Conservation (phyloP, 2,329 filamentous ascomycete species). For the Epichloe elymi region DNA sequence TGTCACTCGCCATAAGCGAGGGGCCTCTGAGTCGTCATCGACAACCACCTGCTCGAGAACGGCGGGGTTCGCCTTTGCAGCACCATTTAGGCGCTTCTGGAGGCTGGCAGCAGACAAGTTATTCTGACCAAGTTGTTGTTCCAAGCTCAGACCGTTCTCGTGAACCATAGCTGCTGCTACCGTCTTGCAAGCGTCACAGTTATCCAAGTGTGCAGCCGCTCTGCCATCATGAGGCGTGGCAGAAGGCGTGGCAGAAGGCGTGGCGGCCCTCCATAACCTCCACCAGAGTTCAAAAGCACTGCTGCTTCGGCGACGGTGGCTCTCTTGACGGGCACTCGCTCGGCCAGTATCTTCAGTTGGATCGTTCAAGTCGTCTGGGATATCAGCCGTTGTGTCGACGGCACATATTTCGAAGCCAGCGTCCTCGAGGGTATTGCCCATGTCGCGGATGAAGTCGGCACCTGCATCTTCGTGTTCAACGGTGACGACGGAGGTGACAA, state of each 20-base stretch:
- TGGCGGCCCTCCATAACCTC: conserved; percentile 16
- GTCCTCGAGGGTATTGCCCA: conserved; percentile 36
- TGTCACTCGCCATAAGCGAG: conserved; percentile 31
- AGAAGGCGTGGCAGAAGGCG: conserved; percentile 11
- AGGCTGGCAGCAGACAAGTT: conserved; percentile 4
- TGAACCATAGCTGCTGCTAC: conserved; percentile 6
- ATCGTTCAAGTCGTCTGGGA: conserved; percentile 16
- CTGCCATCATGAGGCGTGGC: conserved; percentile 11
- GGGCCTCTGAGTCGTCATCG: conserved; percentile 4
- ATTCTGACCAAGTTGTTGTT: conserved; percentile 2
- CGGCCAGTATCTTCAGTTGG: conserved; percentile 8
- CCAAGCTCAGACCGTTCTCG: conserved; percentile 3
- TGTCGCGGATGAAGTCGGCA: conserved; percentile 28
- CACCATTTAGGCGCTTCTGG: conserved; percentile 2
- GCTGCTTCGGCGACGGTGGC: conserved; percentile 8
- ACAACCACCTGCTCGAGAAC: conserved; percentile 14
- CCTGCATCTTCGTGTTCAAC: conserved; percentile 36
- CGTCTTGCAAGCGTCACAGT: conserved; percentile 24
- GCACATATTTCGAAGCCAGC: conserved; percentile 47
- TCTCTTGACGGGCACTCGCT: conserved; percentile 13
- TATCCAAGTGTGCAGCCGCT: conserved; percentile 22
- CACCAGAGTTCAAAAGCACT: conserved; percentile 19
- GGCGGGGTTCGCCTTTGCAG: conserved; percentile 3
- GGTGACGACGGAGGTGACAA: conserved; percentile 57
- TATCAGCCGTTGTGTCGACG: conserved; percentile 25